Evolutionary conservation across 805 yeast genomes (phyloP).

Genomic region (Candida dendrica): DNA sequence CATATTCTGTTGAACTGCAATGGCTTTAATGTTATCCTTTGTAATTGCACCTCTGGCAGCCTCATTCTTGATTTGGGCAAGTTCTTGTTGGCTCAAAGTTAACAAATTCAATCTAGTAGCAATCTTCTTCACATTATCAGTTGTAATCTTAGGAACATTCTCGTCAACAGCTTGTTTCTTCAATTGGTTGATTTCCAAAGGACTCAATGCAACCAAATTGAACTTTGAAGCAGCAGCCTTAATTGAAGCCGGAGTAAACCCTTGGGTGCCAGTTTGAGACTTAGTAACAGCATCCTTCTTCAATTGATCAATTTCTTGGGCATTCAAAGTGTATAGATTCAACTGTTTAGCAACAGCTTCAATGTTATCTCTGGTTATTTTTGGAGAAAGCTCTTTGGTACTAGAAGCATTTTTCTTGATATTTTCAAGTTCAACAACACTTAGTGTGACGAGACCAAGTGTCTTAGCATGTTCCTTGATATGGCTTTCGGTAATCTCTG

Average conservation of each 20-base stretch:
- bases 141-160: no score
- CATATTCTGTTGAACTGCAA: conserved; percentile 9
- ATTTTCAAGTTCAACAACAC: not conserved
- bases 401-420: not conserved
- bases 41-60: conserved; percentile 1
- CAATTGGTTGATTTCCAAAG: no score
- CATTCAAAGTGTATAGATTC: conserved; percentile 17
- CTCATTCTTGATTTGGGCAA: not conserved
- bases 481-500: not conserved
- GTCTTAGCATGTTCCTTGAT: not conserved
- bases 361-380: conserved; percentile 8
- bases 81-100: not conserved
- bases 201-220: no score
- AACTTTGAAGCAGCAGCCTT: not conserved
- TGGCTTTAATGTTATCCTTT: conserved; percentile 6
- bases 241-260: not conserved
- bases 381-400: not conserved
- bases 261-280: not conserved
- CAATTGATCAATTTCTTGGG: conserved; percentile 5
- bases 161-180: no score
- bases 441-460: not conserved
- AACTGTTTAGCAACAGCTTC: conserved; percentile 6
- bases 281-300: not conserved
- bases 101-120: not conserved
- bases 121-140: no score